Evolutionary conservation across 2,329 filamentous ascomycete genomes (phyloP).

Genomic region (Colletotrichum musicola): DNA sequence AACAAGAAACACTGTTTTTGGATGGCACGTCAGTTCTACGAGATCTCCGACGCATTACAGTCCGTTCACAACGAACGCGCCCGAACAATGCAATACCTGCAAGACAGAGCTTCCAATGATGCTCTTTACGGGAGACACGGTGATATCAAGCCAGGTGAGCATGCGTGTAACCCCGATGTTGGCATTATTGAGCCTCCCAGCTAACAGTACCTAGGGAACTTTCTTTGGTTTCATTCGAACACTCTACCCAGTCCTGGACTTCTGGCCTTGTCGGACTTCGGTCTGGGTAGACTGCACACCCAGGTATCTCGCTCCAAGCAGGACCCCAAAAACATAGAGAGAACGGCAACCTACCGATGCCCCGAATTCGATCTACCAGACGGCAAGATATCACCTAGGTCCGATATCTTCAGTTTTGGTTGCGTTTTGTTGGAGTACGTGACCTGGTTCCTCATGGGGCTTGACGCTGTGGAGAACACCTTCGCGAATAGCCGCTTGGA

Average conservation of each 20-base stretch:
- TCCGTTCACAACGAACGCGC: constrained; percentile 23
- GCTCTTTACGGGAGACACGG: constrained; percentile 24
- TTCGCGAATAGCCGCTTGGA: constrained; percentile 33
- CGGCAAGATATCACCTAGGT: constrained; percentile 40
- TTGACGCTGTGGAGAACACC: constrained; percentile 28
- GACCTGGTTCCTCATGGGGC: constrained; percentile 50
- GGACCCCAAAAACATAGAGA: constrained; percentile 21
- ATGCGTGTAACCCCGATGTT: accelerated
- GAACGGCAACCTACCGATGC: constrained; percentile 52
- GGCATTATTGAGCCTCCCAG: not conserved
- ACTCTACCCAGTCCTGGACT: not conserved
- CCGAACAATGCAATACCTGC: not conserved
- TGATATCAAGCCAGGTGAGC: constrained; percentile 27
- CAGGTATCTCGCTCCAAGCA: constrained; percentile 18
- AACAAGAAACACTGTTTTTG: constrained; percentile 12
- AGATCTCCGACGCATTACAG: constrained; percentile 11
- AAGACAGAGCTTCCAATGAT: constrained; percentile 7
- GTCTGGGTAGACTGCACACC: constrained; percentile 12
- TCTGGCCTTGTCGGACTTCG: constrained; percentile 9
- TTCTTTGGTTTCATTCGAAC: constrained; percentile 16
- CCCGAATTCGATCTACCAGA: constrained; percentile 50
- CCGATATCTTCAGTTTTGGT: constrained; percentile 52
- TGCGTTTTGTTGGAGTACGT: constrained; percentile 52
- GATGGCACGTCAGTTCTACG: constrained; percentile 30
- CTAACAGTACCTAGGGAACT: not conserved